Conservation (phyloP, 768 basidiomycete species). For the Podaxis sp. region DNA sequence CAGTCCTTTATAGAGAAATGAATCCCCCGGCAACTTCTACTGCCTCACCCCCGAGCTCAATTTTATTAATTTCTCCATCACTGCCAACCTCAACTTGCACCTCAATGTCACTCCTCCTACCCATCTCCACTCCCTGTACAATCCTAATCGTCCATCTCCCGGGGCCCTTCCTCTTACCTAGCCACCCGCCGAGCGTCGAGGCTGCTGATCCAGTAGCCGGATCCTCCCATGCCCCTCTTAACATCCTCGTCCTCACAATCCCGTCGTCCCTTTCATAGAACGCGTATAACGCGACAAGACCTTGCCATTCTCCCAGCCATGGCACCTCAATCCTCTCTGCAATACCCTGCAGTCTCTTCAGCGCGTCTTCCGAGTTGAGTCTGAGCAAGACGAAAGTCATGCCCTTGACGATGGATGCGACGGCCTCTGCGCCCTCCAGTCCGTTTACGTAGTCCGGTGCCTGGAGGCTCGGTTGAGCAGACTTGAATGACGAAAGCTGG, state of each 20-base stretch:
- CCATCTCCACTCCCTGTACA: constrained; percentile 46
- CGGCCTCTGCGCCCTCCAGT: constrained; percentile 27
- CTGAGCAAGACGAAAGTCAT: constrained; percentile 42
- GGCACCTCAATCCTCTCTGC: constrained; percentile 24
- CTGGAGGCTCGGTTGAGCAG: constrained; percentile 26
- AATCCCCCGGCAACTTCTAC: constrained; percentile 40
- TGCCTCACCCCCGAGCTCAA: constrained; percentile 37
- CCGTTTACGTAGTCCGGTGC: constrained; percentile 37
- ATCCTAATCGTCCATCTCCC: constrained; percentile 36
- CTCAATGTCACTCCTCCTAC: constrained; percentile 39
- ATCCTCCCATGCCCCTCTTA: constrained; percentile 38
- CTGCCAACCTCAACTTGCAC: constrained; percentile 33
- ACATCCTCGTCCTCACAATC: constrained; percentile 38
- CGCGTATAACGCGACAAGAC: constrained; percentile 35
- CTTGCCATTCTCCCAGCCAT: constrained; percentile 37
- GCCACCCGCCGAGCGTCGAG: constrained; percentile 39
- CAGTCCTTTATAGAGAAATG: constrained; percentile 6
- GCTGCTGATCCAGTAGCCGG: constrained; percentile 48
- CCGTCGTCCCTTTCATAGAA: constrained; percentile 33
- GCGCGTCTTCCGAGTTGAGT: constrained; percentile 36
- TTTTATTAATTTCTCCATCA: constrained; percentile 26
- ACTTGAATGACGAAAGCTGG: constrained; percentile 25
- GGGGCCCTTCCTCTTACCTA: constrained; percentile 32
- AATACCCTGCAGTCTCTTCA: constrained; percentile 29
- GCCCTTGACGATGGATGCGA: constrained; percentile 45